These are phyloP conservation scores for Hysterangium stoloniferum DNA, from an alignment of 768 basidiomycete genomes.

Conservation along the genomic window DNA sequence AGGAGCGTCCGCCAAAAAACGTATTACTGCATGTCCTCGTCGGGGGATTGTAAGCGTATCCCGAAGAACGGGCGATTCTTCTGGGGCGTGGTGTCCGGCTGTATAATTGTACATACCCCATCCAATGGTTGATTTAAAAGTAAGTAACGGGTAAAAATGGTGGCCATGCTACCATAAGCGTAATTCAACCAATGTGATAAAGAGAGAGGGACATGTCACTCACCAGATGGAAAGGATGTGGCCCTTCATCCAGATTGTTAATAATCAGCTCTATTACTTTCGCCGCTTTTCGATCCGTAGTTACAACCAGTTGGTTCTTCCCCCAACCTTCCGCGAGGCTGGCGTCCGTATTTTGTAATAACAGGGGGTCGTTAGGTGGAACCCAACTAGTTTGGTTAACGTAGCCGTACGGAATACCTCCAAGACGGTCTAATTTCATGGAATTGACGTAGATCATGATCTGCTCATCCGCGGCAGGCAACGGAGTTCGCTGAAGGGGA, in stretches of 20 bases:
- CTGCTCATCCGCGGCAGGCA: slow-evolving; percentile 8
- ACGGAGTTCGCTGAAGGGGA: neutral
- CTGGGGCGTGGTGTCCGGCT: neutral
- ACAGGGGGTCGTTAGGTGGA: slow-evolving; percentile 3
- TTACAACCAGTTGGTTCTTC: slow-evolving; percentile 5
- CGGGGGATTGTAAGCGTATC: slow-evolving; percentile 13
- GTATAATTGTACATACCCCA: slow-evolving; percentile 13
- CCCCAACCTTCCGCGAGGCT: neutral
- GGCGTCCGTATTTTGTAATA: neutral
- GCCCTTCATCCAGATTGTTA: slow-evolving; percentile 15
- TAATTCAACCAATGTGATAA: no score
- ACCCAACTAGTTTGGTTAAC: slow-evolving; percentile 13
- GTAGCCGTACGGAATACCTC: slow-evolving; percentile 12
- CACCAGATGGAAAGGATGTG: slow-evolving; percentile 15
- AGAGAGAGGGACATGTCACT: neutral
- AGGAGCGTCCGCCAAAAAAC: slow-evolving; percentile 13
- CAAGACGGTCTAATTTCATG: slow-evolving; percentile 7
- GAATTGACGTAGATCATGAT: slow-evolving; percentile 10
- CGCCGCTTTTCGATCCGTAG: slow-evolving; percentile 9
- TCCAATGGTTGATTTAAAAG: slow-evolving; percentile 6
- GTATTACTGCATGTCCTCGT: slow-evolving; percentile 4
- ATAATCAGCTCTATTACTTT: slow-evolving; percentile 14
- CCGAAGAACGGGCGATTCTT: slow-evolving; percentile 5
- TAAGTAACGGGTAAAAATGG: slow-evolving; percentile 13
- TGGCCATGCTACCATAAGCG: slow-evolving; percentile 13